Evolutionary conservation across 768 basidiomycete species (phyloP).

Genomic region (Macrolepiota fuliginosa): DNA sequence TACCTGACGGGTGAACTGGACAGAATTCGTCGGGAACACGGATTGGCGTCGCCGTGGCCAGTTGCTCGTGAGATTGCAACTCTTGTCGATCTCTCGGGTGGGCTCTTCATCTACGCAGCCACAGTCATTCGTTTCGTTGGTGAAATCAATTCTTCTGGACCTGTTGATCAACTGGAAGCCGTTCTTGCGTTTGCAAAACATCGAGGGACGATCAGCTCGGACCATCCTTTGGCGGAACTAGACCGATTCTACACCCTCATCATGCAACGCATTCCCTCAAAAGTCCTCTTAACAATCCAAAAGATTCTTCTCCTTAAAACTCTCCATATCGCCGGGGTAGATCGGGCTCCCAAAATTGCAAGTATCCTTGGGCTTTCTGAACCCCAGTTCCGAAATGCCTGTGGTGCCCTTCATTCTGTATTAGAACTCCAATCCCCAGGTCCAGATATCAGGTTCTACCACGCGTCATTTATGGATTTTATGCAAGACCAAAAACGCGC

Average conservation of each 20-base stretch:
- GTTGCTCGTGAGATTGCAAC: neutral
- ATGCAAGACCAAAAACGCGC: conserved; percentile 1
- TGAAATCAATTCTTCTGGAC: neutral
- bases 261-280: neutral
- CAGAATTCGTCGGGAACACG: neutral
- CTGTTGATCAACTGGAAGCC: neutral
- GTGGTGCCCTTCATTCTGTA: neutral
- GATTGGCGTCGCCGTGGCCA: conserved; percentile 5
- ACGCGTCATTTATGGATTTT: conserved; percentile 8
- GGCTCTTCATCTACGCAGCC: conserved; percentile 5
- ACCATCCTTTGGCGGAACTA: neutral
- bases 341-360: neutral
- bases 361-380: neutral
- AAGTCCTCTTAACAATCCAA: neutral
- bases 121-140: conserved; percentile 10
- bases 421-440: neutral
- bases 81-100: conserved; percentile 3
- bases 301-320: neutral
- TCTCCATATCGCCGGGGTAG: neutral
- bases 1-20: neutral
- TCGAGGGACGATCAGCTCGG: neutral
- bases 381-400: neutral
- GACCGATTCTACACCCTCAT: neutral
- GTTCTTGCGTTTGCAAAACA: neutral
- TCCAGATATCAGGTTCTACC: neutral